A percentile compares a stretch with the other conserved stretches of the same genome.
Evolutionary conservation across 2,329 filamentous ascomycete species (phyloP).

Genomic region (Diaporthe ampelina): DNA sequence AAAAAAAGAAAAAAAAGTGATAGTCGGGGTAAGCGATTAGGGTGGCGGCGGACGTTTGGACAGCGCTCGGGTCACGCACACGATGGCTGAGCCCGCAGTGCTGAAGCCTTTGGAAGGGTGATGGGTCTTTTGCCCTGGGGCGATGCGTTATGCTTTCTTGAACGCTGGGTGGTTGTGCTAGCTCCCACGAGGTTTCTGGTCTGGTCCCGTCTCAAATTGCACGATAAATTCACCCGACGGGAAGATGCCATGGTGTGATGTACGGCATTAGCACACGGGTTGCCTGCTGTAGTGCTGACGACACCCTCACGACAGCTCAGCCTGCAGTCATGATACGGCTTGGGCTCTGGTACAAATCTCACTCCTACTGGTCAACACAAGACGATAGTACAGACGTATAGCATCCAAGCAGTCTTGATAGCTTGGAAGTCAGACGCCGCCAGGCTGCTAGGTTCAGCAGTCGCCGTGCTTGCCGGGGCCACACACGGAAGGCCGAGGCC

Average conservation of each 20-base stretch:
- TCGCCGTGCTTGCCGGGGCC: slow-evolving; percentile 28
- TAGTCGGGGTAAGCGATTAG: not conserved
- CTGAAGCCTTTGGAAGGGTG: not conserved
- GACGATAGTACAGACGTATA: not conserved
- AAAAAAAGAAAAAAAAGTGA: not conserved
- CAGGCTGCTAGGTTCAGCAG: not conserved
- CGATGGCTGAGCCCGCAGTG: not conserved
- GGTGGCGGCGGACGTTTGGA: not conserved
- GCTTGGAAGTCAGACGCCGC: slow-evolving; percentile 2
- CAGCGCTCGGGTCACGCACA: not conserved
- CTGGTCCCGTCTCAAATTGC: slow-evolving; percentile 14
- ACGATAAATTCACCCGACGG: slow-evolving; percentile 15
- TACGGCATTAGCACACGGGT: not conserved
- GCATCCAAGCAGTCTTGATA: not conserved
- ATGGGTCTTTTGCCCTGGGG: not conserved
- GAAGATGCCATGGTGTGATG: slow-evolving; percentile 14
- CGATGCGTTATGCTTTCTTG: not conserved
- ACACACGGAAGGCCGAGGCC: slow-evolving; percentile 24
- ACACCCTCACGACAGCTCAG: not conserved
- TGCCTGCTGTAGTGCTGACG: slow-evolving; percentile 24
- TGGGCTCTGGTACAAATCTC: not conserved
- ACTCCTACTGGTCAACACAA: not conserved
- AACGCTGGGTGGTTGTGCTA: not conserved
- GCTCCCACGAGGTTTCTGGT: not conserved
- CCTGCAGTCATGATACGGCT: slow-evolving; percentile 12